A percentile compares a stretch with the other conserved stretches of the same genome.
phyloP scores from a whole-genome alignment of 495 filamentous ascomycete genomes.

The Penicillium alfredii region DNA sequence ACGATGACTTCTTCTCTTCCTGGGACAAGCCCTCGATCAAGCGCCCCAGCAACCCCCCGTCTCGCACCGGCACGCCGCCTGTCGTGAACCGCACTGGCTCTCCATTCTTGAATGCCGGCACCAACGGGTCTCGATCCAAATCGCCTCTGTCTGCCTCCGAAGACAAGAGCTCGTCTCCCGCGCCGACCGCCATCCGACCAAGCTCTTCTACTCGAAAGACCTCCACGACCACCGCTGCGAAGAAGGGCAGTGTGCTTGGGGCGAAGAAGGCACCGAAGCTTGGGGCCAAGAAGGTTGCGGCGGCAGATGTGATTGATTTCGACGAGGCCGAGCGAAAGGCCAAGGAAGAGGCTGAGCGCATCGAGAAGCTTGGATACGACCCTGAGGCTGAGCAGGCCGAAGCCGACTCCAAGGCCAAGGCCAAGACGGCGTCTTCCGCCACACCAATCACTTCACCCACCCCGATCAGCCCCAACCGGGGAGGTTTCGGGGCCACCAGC shows the following conservation, averaged over 20 bases:
- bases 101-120: conserved; percentile 72
- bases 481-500: conserved; percentile 53
- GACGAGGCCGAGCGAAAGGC: conserved; percentile 96
- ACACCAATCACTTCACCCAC: conserved; percentile 42
- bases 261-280: conserved; percentile 85
- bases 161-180: conserved; percentile 36
- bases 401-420: conserved; percentile 47
- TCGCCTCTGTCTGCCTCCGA: conserved; percentile 71
- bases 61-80: conserved; percentile 83
- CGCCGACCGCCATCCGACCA: conserved; percentile 61
- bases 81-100: conserved; percentile 78
- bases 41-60: conserved; percentile 88
- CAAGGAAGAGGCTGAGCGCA: conserved; percentile 93
- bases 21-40: conserved; percentile 99
- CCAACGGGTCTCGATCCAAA: conserved; percentile 67
- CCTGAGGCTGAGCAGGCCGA: conserved; percentile 62
- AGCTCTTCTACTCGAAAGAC: conserved; percentile 74
- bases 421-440: conserved; percentile 32
- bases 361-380: conserved; percentile 97
- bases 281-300: conserved; percentile 83
- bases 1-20: conserved; percentile 96
- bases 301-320: conserved; percentile 77
- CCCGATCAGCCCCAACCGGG: conserved; percentile 60
- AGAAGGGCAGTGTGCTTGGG: conserved; percentile 78
- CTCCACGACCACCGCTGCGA: conserved; percentile 49